phyloP scores from a whole-genome alignment of 345 rosid species.

The Alliaria petiolata region DNA sequence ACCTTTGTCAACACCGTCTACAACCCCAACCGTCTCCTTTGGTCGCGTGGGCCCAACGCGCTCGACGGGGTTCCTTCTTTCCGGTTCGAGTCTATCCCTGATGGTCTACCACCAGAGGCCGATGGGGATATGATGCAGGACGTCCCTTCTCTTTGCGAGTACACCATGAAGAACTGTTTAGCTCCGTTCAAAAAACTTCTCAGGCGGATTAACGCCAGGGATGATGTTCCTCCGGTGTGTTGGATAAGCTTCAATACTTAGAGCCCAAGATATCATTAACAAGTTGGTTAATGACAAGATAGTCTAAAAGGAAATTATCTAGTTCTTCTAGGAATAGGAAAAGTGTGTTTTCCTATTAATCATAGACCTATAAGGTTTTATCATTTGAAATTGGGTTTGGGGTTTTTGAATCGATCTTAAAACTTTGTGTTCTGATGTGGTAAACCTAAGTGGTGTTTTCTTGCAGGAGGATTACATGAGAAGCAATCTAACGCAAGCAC shows the following conservation, averaged over 20 bases:
- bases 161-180: conserved; percentile 22
- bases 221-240: conserved; percentile 9
- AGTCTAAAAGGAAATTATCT: too few species aligned
- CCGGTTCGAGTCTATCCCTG: conserved; percentile 35
- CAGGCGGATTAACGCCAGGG: not conserved
- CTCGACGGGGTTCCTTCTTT: conserved; percentile 28
- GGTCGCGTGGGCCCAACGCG: conserved; percentile 24
- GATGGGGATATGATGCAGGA: conserved; percentile 27
- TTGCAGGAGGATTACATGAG: too few species aligned
- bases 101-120: conserved; percentile 35
- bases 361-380: too few species aligned
- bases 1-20: conserved; percentile 44
- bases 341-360: too few species aligned
- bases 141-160: conserved; percentile 21
- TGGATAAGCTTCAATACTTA: too few species aligned
- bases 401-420: too few species aligned
- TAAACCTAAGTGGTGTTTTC: too few species aligned
- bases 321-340: too few species aligned
- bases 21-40: conserved; percentile 34
- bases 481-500: not conserved
- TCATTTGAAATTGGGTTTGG: too few species aligned
- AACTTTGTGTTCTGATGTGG: too few species aligned
- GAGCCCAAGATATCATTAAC: too few species aligned
- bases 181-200: conserved; percentile 28
- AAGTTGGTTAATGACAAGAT: too few species aligned